phyloP scores from a whole-genome alignment of 768 basidiomycete species.

The Lactarius hatsudake region DNA sequence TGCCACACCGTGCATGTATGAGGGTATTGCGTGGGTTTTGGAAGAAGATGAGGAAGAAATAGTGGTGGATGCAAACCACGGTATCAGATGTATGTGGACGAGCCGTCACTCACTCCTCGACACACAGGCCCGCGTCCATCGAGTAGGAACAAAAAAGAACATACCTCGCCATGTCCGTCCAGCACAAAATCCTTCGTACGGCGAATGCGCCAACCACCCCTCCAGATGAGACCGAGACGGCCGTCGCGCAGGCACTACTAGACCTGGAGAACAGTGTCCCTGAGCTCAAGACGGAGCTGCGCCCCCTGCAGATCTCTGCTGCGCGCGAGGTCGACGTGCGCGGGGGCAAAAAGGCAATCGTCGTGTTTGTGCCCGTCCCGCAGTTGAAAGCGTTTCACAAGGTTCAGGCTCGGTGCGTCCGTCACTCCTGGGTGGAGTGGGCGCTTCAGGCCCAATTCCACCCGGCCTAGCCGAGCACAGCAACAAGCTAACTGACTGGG shows the following conservation, averaged over 20 bases:
- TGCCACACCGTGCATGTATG: not conserved
- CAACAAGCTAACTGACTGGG: not conserved
- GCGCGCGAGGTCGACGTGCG: conserved; percentile 99
- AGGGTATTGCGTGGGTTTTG: not conserved
- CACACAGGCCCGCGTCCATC: conserved; percentile 10
- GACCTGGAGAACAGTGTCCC: conserved; percentile 99
- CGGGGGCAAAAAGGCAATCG: conserved; percentile 99
- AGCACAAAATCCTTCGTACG: conserved; percentile 90
- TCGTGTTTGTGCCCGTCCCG: conserved; percentile 96
- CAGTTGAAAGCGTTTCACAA: conserved; percentile 99
- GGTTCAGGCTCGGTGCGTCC: conserved; percentile 84
- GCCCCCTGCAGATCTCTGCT: conserved; percentile 94
- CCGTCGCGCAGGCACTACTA: conserved; percentile 90
- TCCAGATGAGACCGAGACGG: conserved; percentile 89
- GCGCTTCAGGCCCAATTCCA: not conserved
- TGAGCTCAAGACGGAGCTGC: conserved; percentile 96
- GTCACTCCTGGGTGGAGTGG: not conserved
- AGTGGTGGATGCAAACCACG: conserved; percentile 18
- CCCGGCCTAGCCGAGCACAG: not conserved
- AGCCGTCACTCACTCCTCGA: not conserved
- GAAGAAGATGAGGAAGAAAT: not conserved
- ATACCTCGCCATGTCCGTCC: conserved; percentile 55
- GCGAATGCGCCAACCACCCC: conserved; percentile 90
- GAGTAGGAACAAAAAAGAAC: conserved; percentile 4
- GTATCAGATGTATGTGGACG: not conserved